A percentile compares a stretch with the other conserved stretches of the same genome.
Evolutionary conservation across 2,329 filamentous ascomycete genomes (phyloP).

Genomic region (Clonostachys chloroleuca): DNA sequence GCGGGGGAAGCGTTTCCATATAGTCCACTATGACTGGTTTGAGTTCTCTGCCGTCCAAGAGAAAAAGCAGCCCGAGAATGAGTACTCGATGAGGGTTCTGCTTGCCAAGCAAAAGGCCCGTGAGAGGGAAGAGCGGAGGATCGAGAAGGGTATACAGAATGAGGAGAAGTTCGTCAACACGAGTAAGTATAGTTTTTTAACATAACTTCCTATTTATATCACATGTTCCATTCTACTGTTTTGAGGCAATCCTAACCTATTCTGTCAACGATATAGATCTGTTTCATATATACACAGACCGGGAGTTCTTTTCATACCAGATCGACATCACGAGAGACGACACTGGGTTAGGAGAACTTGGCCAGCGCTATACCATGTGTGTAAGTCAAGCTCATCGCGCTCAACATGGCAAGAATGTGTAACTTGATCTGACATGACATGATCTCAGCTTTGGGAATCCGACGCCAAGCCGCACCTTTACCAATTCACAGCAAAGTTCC

Average conservation of each 20-base stretch:
- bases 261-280: slow-evolving; percentile 35
- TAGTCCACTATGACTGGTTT: slow-evolving; percentile 50
- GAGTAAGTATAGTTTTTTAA: slow-evolving; percentile 29
- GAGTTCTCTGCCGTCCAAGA: slow-evolving; percentile 34
- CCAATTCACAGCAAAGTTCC: slow-evolving; percentile 50
- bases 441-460: slow-evolving; percentile 63
- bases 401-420: not conserved
- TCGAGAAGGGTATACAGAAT: slow-evolving; percentile 29
- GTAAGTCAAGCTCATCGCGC: slow-evolving; percentile 33
- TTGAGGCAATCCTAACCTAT: not conserved
- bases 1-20: slow-evolving; percentile 23
- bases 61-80: slow-evolving; percentile 18
- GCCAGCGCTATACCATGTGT: slow-evolving; percentile 55
- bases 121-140: slow-evolving; percentile 22
- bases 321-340: slow-evolving; percentile 54
- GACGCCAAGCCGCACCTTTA: slow-evolving; percentile 55
- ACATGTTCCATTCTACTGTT: not conserved
- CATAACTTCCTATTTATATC: not conserved
- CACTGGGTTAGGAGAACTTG: slow-evolving; percentile 32
- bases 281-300: slow-evolving; percentile 63
- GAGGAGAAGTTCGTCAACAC: slow-evolving; percentile 40
- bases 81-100: slow-evolving; percentile 35
- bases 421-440: not conserved
- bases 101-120: slow-evolving; percentile 19
- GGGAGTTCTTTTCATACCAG: slow-evolving; percentile 58